These are phyloP conservation scores for Samsoniella hepiali DNA, from an alignment of 2,329 filamentous ascomycete genomes.

Conservation along the genomic window DNA sequence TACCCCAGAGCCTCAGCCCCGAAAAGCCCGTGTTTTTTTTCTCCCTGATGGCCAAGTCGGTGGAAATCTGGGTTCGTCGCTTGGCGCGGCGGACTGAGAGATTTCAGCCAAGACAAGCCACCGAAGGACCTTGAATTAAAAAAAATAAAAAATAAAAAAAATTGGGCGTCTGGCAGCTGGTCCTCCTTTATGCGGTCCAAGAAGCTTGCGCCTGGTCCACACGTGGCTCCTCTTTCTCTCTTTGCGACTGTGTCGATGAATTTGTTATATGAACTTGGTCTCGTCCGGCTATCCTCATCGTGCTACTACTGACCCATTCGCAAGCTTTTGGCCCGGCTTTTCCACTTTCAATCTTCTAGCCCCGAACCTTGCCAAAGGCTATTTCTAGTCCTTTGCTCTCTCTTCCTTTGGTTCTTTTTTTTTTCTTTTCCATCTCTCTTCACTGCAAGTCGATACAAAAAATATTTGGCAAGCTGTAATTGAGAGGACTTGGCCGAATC, in stretches of 20 bases:
- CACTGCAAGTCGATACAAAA: not conserved
- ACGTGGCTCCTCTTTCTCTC: conserved; percentile 7
- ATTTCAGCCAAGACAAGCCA: conserved; percentile 6
- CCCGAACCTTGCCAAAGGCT: not conserved
- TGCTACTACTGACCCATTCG: not conserved
- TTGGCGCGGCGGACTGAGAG: conserved; percentile 8
- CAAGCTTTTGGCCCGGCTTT: conserved; percentile 1
- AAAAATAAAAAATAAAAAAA: not conserved
- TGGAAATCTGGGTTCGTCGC: conserved; percentile 14
- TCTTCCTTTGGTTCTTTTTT: not conserved
- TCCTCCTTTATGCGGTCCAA: conserved; percentile 1
- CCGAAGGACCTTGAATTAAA: not conserved
- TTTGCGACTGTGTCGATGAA: not conserved
- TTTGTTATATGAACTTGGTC: conserved; percentile 12
- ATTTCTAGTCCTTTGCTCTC: not conserved
- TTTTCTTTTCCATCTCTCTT: not conserved
- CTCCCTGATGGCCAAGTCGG: not conserved
- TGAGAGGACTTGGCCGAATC: not conserved
- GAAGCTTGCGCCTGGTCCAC: conserved; percentile 14
- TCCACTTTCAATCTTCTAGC: not conserved
- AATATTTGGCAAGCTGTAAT: not conserved
- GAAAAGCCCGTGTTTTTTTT: not conserved
- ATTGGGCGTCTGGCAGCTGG: not conserved
- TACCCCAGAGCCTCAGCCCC: not conserved
- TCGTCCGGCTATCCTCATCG: not conserved